A percentile compares a stretch with the other conserved stretches of the same genome.
Conservation (phyloP, 2,329 filamentous ascomycete genomes). For the Ceratocystis albifundus region DNA sequence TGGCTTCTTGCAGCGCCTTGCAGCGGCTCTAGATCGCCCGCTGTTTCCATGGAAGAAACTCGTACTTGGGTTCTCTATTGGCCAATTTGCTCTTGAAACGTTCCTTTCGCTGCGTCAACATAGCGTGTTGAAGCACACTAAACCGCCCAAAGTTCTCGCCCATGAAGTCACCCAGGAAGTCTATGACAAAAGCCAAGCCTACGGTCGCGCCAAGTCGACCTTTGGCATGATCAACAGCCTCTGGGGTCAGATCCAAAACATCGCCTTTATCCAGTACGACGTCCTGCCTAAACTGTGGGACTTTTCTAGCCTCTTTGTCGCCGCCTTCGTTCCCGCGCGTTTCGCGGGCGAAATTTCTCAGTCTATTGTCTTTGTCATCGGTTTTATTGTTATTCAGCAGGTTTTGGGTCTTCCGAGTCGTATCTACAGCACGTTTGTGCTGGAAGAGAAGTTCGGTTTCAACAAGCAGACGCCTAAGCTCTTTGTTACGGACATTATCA, state of each 20-base stretch:
- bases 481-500: conserved; percentile 83
- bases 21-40: conserved; percentile 77
- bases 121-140: conserved; percentile 65
- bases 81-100: conserved; percentile 81
- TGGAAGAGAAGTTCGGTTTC: conserved; percentile 96
- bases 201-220: conserved; percentile 89
- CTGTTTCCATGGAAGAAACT: conserved; percentile 96
- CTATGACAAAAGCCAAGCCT: conserved; percentile 81
- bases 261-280: conserved; percentile 82
- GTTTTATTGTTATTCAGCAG: conserved; percentile 73
- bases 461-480: conserved; percentile 92
- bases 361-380: conserved; percentile 82
- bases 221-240: conserved; percentile 72
- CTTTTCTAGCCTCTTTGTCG: conserved; percentile 61
- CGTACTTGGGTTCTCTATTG: conserved; percentile 85
- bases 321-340: conserved; percentile 59
- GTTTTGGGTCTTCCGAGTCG: conserved; percentile 66
- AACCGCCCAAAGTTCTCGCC: conserved; percentile 73
- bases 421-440: conserved; percentile 87
- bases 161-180: conserved; percentile 81
- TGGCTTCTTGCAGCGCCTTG: conserved; percentile 50
- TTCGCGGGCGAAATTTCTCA: conserved; percentile 90
- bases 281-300: conserved; percentile 84
- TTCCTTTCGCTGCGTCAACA: conserved; percentile 87
- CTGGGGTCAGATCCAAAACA: conserved; percentile 77